These are phyloP conservation scores for Halophytophthora polymorphica DNA, from an alignment of 352 stramenopile genomes.

Conservation along the genomic window DNA sequence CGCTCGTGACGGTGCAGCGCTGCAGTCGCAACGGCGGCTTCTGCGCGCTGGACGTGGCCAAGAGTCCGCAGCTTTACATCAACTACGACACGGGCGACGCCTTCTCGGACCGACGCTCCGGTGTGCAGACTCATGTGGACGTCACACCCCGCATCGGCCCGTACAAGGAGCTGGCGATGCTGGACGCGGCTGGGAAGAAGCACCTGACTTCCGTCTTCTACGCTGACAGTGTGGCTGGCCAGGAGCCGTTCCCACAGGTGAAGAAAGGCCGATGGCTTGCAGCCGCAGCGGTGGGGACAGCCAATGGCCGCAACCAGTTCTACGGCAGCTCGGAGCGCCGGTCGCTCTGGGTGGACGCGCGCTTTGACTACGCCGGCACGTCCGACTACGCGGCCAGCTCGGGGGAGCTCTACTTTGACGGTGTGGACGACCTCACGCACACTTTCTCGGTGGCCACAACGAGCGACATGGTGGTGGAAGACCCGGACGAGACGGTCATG, in stretches of 20 bases:
- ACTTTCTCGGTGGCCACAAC: constrained; percentile 86
- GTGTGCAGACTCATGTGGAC: constrained; percentile 38
- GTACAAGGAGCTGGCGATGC: constrained; percentile 58
- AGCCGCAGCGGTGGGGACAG: constrained; percentile 72
- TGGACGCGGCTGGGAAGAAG: constrained; percentile 46
- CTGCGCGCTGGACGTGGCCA: constrained; percentile 60
- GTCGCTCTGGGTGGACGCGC: constrained; percentile 70
- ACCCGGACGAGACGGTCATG: constrained; percentile 88
- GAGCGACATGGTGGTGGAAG: constrained; percentile 88
- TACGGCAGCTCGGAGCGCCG: constrained; percentile 86
- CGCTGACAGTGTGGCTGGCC: constrained; percentile 47
- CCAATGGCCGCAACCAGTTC: constrained; percentile 85
- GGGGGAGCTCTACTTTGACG: constrained; percentile 65
- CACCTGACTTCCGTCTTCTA: constrained; percentile 44
- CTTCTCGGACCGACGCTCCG: constrained; percentile 48
- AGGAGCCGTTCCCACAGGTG: constrained; percentile 79
- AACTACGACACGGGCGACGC: constrained; percentile 77
- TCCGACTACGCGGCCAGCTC: constrained; percentile 86
- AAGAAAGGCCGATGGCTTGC: constrained; percentile 52
- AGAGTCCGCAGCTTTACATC: constrained; percentile 47
- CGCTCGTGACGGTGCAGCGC: constrained; percentile 73
- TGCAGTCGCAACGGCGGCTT: constrained; percentile 48
- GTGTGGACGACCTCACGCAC: constrained; percentile 33
- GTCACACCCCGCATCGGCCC: constrained; percentile 46
- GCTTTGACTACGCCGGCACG: constrained; percentile 88